A percentile compares a stretch with the other conserved stretches of the same genome.
phyloP scores from a whole-genome alignment of 768 basidiomycete genomes.

The Boletus bicolor region DNA sequence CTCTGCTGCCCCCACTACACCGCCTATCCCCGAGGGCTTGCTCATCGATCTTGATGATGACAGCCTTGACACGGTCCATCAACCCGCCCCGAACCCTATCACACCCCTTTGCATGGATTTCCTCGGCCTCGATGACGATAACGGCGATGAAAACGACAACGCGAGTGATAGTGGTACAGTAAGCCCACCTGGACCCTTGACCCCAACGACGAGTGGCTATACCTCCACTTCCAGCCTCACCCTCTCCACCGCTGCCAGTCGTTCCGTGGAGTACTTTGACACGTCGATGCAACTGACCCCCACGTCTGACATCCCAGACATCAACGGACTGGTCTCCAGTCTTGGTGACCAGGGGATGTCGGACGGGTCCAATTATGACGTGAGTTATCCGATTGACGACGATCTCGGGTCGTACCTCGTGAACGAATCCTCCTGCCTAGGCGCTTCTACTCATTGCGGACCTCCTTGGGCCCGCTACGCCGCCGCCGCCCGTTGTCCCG shows the following conservation, averaged over 20 bases:
- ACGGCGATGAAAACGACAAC: conserved; percentile 21
- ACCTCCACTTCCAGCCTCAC: conserved; percentile 29
- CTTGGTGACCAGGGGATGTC: conserved; percentile 44
- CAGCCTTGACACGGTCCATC: conserved; percentile 26
- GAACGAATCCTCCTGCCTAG: conserved; percentile 35
- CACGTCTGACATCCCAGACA: conserved; percentile 46
- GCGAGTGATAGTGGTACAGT: conserved; percentile 31
- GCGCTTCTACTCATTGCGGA: conserved; percentile 58
- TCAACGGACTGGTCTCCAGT: conserved; percentile 59
- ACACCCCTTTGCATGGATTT: conserved; percentile 24
- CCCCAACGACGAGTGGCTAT: conserved; percentile 28
- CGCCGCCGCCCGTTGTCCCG: conserved; percentile 1
- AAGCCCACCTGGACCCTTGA: conserved; percentile 32
- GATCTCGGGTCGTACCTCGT: conserved; percentile 20
- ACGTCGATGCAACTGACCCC: conserved; percentile 31
- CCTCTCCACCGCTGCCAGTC: conserved; percentile 22
- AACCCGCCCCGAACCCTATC: conserved; percentile 1
- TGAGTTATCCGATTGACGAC: conserved; percentile 38
- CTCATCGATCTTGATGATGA: conserved; percentile 55
- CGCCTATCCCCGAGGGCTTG: conserved; percentile 47
- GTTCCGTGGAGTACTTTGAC: conserved; percentile 28
- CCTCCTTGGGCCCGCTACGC: conserved; percentile 54
- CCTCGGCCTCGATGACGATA: conserved; percentile 21
- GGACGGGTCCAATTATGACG: conserved; percentile 62
- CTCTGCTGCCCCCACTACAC: conserved; percentile 22